Percentiles rank a stretch among this genome's conserved stretches.
These are phyloP conservation scores for Articulospora tetracladia DNA, from an alignment of 495 filamentous ascomycete species.

Conservation along the genomic window DNA sequence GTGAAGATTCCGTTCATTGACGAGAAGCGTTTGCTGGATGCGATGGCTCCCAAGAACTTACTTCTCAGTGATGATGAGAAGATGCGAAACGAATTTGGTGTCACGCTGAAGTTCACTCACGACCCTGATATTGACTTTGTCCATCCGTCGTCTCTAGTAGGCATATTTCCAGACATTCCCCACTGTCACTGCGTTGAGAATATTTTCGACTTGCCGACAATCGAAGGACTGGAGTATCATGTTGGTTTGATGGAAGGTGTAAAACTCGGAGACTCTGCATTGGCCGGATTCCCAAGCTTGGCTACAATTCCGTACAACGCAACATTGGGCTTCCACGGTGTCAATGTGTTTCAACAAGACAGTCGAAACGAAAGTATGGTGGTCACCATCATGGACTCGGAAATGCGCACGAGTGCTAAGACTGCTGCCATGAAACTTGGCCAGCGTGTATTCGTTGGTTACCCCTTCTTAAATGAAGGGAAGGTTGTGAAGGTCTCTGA, in stretches of 20 bases:
- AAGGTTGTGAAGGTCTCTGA: constrained; percentile 86
- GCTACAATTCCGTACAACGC: constrained; percentile 79
- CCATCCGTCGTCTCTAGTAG: constrained; percentile 82
- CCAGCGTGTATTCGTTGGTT: constrained; percentile 85
- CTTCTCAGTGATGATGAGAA: constrained; percentile 73
- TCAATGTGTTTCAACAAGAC: constrained; percentile 96
- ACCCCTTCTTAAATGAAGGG: constrained; percentile 93
- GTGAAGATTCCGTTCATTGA: constrained; percentile 99
- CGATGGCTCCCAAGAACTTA: constrained; percentile 80
- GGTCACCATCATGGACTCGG: constrained; percentile 73
- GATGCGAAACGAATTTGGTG: constrained; percentile 83
- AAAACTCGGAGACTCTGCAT: constrained; percentile 70
- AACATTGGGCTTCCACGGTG: constrained; percentile 79
- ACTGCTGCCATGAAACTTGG: constrained; percentile 76
- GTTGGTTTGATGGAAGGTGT: constrained; percentile 86
- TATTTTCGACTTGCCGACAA: constrained; percentile 87
- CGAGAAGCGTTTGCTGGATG: constrained; percentile 74
- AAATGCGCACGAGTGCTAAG: constrained; percentile 63
- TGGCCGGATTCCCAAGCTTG: constrained; percentile 91
- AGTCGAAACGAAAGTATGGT: constrained; percentile 97
- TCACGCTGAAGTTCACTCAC: constrained; percentile 89
- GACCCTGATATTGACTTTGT: constrained; percentile 67
- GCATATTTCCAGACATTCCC: constrained; percentile 85
- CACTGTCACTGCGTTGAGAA: constrained; percentile 92
- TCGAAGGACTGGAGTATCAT: constrained; percentile 85